phyloP scores from a whole-genome alignment of 768 basidiomycete species.

The Pleurotus eryngii region DNA sequence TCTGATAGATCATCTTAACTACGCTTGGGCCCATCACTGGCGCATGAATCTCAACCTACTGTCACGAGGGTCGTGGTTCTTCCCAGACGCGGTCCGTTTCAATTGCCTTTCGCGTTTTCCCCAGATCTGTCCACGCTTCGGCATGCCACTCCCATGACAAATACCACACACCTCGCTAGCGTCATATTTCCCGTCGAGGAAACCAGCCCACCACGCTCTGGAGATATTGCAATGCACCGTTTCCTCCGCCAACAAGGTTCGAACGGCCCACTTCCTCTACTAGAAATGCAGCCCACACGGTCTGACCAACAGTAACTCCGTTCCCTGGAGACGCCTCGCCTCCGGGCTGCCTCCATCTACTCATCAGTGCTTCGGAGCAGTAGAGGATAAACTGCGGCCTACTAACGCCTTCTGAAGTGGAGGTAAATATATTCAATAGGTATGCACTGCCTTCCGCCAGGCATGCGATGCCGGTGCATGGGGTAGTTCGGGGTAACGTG shows the following conservation, averaged over 20 bases:
- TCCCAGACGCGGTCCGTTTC: not conserved
- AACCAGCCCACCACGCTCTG: constrained; percentile 1
- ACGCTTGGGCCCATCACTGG: not conserved
- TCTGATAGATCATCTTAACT: not conserved
- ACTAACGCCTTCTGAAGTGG: not conserved
- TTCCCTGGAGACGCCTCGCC: not conserved
- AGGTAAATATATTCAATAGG: not conserved
- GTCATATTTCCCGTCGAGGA: constrained; percentile 6
- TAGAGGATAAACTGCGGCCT: constrained; percentile 10
- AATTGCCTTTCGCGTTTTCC: not conserved
- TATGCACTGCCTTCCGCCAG: not conserved
- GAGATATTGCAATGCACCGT: not conserved
- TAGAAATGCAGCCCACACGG: constrained; percentile 6
- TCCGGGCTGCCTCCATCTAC: not conserved
- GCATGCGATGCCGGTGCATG: not conserved
- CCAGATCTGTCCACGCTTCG: not conserved
- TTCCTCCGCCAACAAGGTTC: not conserved
- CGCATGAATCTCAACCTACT: not conserved
- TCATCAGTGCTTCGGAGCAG: constrained; percentile 4
- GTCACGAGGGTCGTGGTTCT: constrained; percentile 1
- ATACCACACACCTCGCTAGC: not conserved
- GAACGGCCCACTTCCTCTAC: not conserved
- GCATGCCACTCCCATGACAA: not conserved
- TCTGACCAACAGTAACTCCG: constrained; percentile 2
- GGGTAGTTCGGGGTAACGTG: not conserved